Evolutionary conservation across 2,329 filamentous ascomycete genomes (phyloP).

Genomic region (Fusarium sublunatum): DNA sequence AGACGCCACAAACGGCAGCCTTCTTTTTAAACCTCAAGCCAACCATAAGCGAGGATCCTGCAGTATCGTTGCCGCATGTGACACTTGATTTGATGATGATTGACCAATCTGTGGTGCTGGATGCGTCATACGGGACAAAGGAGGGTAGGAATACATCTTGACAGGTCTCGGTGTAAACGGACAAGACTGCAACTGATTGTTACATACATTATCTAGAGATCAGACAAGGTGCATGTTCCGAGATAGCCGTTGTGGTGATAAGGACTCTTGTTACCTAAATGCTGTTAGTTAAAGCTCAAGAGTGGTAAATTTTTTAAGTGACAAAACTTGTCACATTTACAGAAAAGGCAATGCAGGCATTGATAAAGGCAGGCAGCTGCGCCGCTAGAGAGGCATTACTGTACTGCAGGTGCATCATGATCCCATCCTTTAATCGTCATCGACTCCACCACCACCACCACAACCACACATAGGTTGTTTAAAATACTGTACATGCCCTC

Average conservation of each 20-base stretch:
- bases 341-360: background rate
- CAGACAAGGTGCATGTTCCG: background rate
- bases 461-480: background rate
- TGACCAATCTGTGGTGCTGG: slow-evolving; percentile 24
- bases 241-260: background rate
- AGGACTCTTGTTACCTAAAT: background rate
- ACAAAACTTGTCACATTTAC: slow-evolving; percentile 26
- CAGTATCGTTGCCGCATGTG: slow-evolving; percentile 25
- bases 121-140: slow-evolving; percentile 28
- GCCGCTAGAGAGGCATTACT: slow-evolving; percentile 18
- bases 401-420: slow-evolving; percentile 25
- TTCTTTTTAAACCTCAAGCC: background rate
- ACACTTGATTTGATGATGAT: slow-evolving; percentile 14
- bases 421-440: slow-evolving; percentile 36
- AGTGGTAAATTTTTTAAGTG: slow-evolving; percentile 18
- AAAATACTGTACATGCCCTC: slow-evolving; percentile 8
- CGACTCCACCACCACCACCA: slow-evolving; percentile 10
- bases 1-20: slow-evolving; percentile 16
- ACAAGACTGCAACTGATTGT: background rate
- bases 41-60: slow-evolving; percentile 16
- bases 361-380: slow-evolving; percentile 9
- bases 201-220: background rate
- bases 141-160: slow-evolving; percentile 13
- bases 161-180: background rate
- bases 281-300: slow-evolving; percentile 13